Evolutionary conservation across 306 rosid genomes (phyloP), one percentile per base, ranked within the genome.

Genomic region (Cajanus cajan): DNA sequence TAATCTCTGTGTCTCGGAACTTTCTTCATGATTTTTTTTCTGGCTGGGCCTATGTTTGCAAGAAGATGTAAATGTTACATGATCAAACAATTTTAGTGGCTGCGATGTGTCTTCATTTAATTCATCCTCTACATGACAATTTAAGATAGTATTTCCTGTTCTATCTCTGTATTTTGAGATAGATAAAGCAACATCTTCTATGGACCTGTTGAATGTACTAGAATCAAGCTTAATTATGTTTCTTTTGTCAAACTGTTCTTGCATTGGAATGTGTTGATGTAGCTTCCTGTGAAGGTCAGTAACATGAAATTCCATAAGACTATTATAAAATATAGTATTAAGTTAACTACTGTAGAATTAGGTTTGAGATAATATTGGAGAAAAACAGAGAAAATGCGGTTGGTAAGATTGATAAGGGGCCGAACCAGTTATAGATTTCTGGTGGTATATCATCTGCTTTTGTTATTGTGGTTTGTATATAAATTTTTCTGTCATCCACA

Each of bases 211-310:
- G 37, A 80, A 83, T 84, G 64, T 76, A 18, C 84, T 82, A 22
- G 88, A 77, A 82, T 74, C 79, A 66, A 78, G 25, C 68, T 52
- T 62, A 25, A 81, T 59, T 45, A 73, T 41, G 48, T 75, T 79
- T 65, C 66, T 80, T 77, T 77, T 63, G 21, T 34, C 74, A 70
- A 71, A 57, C 34, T 70, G 74, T 72, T 85, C 86, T 61, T 71
- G 84, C 71, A 71, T 22, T 24, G 80, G 57, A 74, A 64, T 48
- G 67, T 79, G 34, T 54, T 81, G 77, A 74, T 61, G 84, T 82
- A 79, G 82, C 77, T 83, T 86, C 92, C 94, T 90, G 75, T 57
- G 68, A 48, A 79, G 69, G 45, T 73, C 18, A 52, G 74, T 9
- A 74, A 74, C 50, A 68, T 70, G 73, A 80, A 82, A 50, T 40